Percentiles rank a stretch among this genome's conserved stretches.
Evolutionary conservation across 129 eudicot species (phyloP).

Genomic region (Daucus carota): DNA sequence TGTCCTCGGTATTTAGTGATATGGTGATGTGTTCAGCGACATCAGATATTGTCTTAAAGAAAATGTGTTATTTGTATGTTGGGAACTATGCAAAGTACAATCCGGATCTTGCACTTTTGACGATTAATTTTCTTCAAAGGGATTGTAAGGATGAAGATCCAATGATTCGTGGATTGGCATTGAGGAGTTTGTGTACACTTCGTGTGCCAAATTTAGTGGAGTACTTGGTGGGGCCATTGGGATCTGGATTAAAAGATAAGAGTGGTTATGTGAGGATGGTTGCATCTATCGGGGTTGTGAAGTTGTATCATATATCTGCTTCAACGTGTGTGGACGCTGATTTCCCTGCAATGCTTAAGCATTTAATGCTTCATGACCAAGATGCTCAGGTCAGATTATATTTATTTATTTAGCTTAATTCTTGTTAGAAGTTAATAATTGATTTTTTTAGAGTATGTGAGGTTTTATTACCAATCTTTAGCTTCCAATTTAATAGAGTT

Average conservation of each 20-base stretch:
- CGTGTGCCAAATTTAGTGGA: conserved; percentile 89
- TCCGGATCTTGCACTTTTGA: conserved; percentile 83
- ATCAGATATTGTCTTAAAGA: conserved; percentile 82
- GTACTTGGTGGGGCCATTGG: conserved; percentile 86
- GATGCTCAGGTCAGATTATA: conserved; percentile 63
- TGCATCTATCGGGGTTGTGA: conserved; percentile 80
- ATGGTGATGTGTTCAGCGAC: conserved; percentile 99
- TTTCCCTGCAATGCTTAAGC: conserved; percentile 73
- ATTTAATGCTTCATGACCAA: conserved; percentile 81
- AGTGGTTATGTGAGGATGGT: conserved; percentile 87
- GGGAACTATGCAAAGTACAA: conserved; percentile 86
- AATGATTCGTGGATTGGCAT: conserved; percentile 90
- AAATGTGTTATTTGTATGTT: conserved; percentile 92
- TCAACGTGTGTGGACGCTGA: conserved; percentile 84
- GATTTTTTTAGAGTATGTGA: background rate
- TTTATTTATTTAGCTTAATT: background rate
- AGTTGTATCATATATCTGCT: conserved; percentile 83
- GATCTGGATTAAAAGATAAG: conserved; percentile 75
- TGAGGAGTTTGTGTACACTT: conserved; percentile 87
- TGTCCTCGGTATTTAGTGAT: conserved; percentile 84
- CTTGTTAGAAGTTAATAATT: background rate
- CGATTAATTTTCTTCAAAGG: conserved; percentile 87
- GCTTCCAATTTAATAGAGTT: background rate
- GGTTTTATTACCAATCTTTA: background rate
- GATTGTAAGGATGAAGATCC: conserved; percentile 98